These are phyloP conservation scores for Tirmania nivea DNA, from an alignment of 495 filamentous ascomycete genomes.

Conservation along the genomic window DNA sequence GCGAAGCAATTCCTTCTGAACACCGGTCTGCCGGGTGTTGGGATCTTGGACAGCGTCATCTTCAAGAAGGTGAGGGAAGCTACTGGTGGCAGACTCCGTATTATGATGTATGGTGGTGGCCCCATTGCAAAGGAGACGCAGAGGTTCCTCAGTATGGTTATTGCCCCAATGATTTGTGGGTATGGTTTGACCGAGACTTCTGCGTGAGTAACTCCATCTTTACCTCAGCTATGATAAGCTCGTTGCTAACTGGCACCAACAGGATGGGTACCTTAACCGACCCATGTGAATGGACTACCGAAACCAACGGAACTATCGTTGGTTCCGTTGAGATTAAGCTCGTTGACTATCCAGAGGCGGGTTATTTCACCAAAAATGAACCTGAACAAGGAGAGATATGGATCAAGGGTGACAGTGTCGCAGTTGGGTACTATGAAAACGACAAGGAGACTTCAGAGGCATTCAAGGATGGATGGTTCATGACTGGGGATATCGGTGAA, in stretches of 20 bases:
- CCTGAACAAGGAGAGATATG: slow-evolving; percentile 82
- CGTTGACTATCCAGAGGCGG: slow-evolving; percentile 84
- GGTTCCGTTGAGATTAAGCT: slow-evolving; percentile 74
- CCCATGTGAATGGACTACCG: slow-evolving; percentile 70
- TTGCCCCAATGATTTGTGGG: slow-evolving; percentile 74
- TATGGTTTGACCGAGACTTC: slow-evolving; percentile 85
- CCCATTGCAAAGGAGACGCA: slow-evolving; percentile 74
- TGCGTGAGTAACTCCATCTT: slow-evolving; percentile 24
- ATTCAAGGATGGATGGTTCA: slow-evolving; percentile 76
- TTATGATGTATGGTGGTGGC: slow-evolving; percentile 73
- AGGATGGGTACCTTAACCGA: slow-evolving; percentile 76
- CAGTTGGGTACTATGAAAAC: slow-evolving; percentile 56
- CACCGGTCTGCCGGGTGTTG: slow-evolving; percentile 50
- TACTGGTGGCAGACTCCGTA: slow-evolving; percentile 57
- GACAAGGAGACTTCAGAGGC: slow-evolving; percentile 61
- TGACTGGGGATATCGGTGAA: slow-evolving; percentile 86
- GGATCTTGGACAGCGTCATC: slow-evolving; percentile 51
- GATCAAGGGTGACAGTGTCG: slow-evolving; percentile 63
- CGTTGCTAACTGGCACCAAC: slow-evolving; percentile 4
- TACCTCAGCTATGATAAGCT: not conserved
- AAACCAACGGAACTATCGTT: slow-evolving; percentile 62
- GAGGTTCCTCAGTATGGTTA: slow-evolving; percentile 69
- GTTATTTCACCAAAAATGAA: slow-evolving; percentile 66
- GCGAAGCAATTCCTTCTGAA: slow-evolving; percentile 63
- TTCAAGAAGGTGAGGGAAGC: slow-evolving; percentile 87